Base-by-base conservation (phyloP, 73 alveolate species). In the Paramecium pentaurelia region DNA sequence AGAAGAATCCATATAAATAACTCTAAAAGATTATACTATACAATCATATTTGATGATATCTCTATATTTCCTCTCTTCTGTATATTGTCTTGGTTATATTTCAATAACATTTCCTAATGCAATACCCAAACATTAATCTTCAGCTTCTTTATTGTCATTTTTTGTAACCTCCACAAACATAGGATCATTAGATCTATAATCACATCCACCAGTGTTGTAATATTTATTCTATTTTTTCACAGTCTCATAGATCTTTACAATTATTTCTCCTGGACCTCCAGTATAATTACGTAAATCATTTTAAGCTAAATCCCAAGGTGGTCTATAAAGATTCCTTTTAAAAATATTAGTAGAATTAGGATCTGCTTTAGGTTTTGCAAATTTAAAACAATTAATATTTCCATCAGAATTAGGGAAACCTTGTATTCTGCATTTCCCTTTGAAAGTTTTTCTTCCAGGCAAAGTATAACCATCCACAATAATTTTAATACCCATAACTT, bases 261-360 rank as follows among this genome's bases (percentile, higher is more conserved):
- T 68, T 4, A 68, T 68, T 12, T 68, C 84, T 22, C 84, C 84
- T 14, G 84, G 84, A 20, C 84, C 84, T 68, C 84, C 84, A 12
- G 20, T 40, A n/a, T 68, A 68, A 27, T 68, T 34, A 27, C 47
- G 40, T 4, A 68, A 4, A 68, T 68, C 84, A 68, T 68, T 68
- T 32, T 68, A 18, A 18, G 10, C 70, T 54, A 54, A 8, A 54
- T 54, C 70, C 70, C 70, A 54, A 18, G 70, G 70, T 0, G 70
- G 70, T 54, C 70, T 54, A 54, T 54, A 54, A 3, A 54, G 25
- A 54, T 54, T 54, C 6, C 70, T n/a, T 54, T 54, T 54, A 18
- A 54, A 54, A 54, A 54, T 54, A 18, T 54, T 54, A 6, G 70
- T 54, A 54, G 70, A 54, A 54, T 54, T 22, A n/a, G 70, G 40